Evolutionary conservation across 176 grass and related monocot species (phyloP).

Genomic region (Carex myosuroides): DNA sequence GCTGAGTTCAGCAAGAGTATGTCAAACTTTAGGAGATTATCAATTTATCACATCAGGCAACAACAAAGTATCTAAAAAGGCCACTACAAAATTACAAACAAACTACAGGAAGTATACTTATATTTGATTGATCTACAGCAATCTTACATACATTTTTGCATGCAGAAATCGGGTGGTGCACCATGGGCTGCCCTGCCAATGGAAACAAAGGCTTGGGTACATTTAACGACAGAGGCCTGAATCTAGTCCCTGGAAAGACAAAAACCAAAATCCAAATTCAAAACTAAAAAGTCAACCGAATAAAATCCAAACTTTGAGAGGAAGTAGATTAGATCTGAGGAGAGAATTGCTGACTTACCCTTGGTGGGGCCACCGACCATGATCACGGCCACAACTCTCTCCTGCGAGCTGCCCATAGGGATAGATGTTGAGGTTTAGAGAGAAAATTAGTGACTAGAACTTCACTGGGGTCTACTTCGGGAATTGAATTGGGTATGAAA

Average conservation of each 20-base stretch:
- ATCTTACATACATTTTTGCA: constrained; percentile 51
- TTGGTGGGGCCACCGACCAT: constrained; percentile 98
- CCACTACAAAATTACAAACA: background rate
- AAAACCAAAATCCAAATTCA: background rate
- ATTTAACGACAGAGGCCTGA: constrained; percentile 90
- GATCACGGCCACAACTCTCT: constrained; percentile 90
- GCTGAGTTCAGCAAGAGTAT: background rate
- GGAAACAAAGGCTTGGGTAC: constrained; percentile 97
- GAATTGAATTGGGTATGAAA: background rate
- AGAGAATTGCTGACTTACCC: constrained; percentile 24
- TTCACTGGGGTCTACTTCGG: background rate
- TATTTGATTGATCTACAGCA: background rate
- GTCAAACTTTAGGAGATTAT: background rate
- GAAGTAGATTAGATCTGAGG: constrained; percentile 33
- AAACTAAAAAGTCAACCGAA: constrained; percentile 1
- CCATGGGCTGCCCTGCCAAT: constrained; percentile 91
- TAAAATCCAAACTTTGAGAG: background rate
- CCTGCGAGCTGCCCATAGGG: constrained; percentile 63
- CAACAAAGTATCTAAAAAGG: background rate
- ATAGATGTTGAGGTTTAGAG: background rate
- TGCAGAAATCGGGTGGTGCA: constrained; percentile 87
- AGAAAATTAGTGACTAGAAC: background rate
- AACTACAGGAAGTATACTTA: background rate
- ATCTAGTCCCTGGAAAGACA: constrained; percentile 67
- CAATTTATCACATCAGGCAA: background rate